Conservation (phyloP, 2,329 filamentous ascomycete genomes). For the Fusarium mexicanum region DNA sequence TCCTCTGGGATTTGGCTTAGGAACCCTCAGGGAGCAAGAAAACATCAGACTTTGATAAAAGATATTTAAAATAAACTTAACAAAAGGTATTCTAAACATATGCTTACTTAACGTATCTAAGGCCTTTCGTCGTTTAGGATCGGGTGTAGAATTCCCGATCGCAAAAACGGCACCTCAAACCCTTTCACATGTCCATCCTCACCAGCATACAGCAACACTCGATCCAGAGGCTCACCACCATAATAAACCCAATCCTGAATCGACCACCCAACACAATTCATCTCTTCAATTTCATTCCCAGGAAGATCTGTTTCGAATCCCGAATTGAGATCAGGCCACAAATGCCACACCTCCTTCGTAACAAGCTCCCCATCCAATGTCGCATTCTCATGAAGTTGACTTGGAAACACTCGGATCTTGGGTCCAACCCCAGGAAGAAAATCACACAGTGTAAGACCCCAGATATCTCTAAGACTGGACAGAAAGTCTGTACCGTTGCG, state of each 20-base stretch:
- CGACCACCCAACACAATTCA: slow-evolving; percentile 47
- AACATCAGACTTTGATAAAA: too few species aligned
- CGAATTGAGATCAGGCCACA: slow-evolving; percentile 41
- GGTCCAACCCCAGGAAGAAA: slow-evolving; percentile 33
- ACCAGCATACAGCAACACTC: slow-evolving; percentile 40
- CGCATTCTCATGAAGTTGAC: slow-evolving; percentile 20
- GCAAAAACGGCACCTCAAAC: slow-evolving; percentile 48
- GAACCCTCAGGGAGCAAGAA: too few species aligned
- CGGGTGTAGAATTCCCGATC: slow-evolving; percentile 40
- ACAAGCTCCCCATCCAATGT: slow-evolving; percentile 22
- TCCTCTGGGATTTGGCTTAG: accelerated
- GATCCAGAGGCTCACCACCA: slow-evolving; percentile 47
- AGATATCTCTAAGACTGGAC: slow-evolving; percentile 33
- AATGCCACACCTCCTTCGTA: slow-evolving; percentile 40
- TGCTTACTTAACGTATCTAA: too few species aligned
- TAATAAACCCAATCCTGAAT: slow-evolving; percentile 50
- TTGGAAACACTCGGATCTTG: slow-evolving; percentile 41
- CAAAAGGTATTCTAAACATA: too few species aligned
- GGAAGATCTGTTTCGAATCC: slow-evolving; percentile 43
- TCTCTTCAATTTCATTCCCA: slow-evolving; percentile 21
- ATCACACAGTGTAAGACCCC: slow-evolving; percentile 35
- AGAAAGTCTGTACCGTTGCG: slow-evolving; percentile 39
- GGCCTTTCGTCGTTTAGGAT: too few species aligned
- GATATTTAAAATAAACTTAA: too few species aligned
- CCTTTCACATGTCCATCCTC: slow-evolving; percentile 42